phyloP scores from a whole-genome alignment of 129 eudicot species.

The Daucus carota region DH1_v3.0 NC_030385.2:46585501-46586000 shows the following conservation, averaged over 20 bases:
- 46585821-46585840: background rate
- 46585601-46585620: too few relatives aligned
- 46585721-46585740: too few relatives aligned
- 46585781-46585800: too few relatives aligned
- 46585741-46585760: background rate
- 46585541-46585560: too few relatives aligned
- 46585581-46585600: too few relatives aligned
- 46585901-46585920: background rate
- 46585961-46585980: background rate
- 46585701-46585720: too few relatives aligned
- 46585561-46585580: too few relatives aligned
- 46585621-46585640: too few relatives aligned
- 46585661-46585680: too few relatives aligned
- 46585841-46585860: conserved; percentile 16
- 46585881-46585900: background rate
- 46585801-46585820: background rate
- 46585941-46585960: conserved; percentile 29
- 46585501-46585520: too few relatives aligned
- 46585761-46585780: background rate
- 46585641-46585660: too few relatives aligned
- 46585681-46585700: background rate
- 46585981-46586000: background rate
- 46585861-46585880: conserved; percentile 31
- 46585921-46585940: conserved; percentile 17
- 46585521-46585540: too few relatives aligned